phyloP scores from a whole-genome alignment of 2,329 filamentous ascomycete genomes.

The Aureobasidium melanogenum region DNA sequence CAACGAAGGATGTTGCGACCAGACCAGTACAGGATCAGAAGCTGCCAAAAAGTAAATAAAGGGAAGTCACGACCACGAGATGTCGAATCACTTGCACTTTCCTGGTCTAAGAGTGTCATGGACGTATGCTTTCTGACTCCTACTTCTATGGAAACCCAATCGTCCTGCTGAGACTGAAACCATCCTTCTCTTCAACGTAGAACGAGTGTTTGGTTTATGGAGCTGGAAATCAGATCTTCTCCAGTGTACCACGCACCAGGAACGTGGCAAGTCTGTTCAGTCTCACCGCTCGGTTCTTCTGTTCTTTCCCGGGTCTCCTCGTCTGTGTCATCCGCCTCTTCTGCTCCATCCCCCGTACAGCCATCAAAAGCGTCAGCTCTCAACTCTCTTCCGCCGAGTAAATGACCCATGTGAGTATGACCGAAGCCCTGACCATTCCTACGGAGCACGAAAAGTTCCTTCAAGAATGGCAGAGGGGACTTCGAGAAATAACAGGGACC shows the following conservation, averaged over 20 bases:
- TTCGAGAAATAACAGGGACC: not conserved
- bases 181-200: not conserved
- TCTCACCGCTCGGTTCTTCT: too few species aligned
- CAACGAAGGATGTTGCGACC: not conserved
- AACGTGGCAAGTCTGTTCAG: too few species aligned
- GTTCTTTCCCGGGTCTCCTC: not conserved
- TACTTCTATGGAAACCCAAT: not conserved
- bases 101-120: not conserved
- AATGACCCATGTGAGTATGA: not conserved
- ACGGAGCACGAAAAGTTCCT: not conserved
- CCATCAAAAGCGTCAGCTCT: not conserved
- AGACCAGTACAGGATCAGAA: not conserved
- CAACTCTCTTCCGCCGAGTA: not conserved
- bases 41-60: not conserved
- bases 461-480: not conserved
- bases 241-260: not conserved
- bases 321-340: not conserved
- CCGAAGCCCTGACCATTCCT: not conserved
- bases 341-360: not conserved
- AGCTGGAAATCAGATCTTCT: not conserved
- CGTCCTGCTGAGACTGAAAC: not conserved
- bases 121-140: not conserved
- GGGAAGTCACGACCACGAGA: not conserved
- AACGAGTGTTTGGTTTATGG: not conserved
- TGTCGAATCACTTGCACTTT: not conserved